Evolutionary conservation across 257 asterid species (phyloP), one percentile per base, ranked within the genome.

Genomic region (Petrea volubilis): DNA sequence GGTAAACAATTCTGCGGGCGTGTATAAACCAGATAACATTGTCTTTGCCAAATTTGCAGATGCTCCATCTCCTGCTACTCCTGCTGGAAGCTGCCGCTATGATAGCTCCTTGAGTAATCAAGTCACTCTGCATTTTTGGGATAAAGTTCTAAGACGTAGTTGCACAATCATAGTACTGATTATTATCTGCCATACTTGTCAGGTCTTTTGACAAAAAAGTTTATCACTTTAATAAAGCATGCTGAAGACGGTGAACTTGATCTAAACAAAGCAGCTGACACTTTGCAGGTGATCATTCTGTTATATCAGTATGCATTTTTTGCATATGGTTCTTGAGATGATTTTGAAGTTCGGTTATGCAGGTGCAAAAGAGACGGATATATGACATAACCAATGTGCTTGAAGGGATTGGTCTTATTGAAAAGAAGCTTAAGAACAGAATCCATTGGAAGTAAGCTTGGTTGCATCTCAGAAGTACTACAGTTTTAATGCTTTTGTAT

Each of bases 51-150:
- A 63, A 43, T 71, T 70, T 84, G 84, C 91, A 95, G 99, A 88
- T 79, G 85, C 86, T 76, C 87, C 90, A 46, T 86, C 96, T 69
- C 96, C 96, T 65, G 88, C 82, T 73, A 93, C 98, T 55, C 98
- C 97, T 57, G 94, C 94, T 60, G 83, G 96, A 38, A 90, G 84
- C 90, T 91, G 98, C 86, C 97, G 98, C 64, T 91, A 91, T 70
- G 93, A 89, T 63, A 86, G 87, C 76, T 89, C 93, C 75, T 75
- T 89, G 75, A 83, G 96, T 89, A 83, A 71, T 60, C 63, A 59
- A 66, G 20, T 36, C 28, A 64, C 64, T 52, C 60, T 52, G 67
- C 53, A 50, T 58, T 63, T 63, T 64, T 27, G 38, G 5, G 71
- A 79, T 15, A 46, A 65, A 33, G 43, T 64, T 71, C 61, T 70